Conservation (phyloP, 1,284 basidiomycete species). For the Tylopilus microsporus region DNA sequence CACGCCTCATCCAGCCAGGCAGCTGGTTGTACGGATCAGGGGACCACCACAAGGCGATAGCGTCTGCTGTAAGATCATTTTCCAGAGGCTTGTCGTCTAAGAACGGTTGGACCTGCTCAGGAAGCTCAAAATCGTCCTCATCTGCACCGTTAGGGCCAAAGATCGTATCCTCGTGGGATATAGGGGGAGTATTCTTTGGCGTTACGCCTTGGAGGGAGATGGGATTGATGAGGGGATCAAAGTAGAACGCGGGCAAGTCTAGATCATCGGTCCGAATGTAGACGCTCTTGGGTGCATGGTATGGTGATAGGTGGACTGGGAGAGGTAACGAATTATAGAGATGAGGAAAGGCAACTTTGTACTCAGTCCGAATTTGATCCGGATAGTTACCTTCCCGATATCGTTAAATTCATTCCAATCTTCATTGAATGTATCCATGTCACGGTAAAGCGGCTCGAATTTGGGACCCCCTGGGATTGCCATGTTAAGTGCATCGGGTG, state of each 20-base stretch:
- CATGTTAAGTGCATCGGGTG: constrained; percentile 96
- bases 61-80: constrained; percentile 39
- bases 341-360: constrained; percentile 99
- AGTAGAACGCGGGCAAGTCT: constrained; percentile 99
- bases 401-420: constrained; percentile 99
- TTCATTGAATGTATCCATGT: constrained; percentile 97
- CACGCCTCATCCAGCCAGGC: constrained; percentile 70
- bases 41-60: constrained; percentile 98
- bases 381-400: constrained; percentile 99
- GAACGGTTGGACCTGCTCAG: constrained; percentile 81
- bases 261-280: constrained; percentile 99
- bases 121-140: constrained; percentile 85
- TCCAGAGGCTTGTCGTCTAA: constrained; percentile 60
- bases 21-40: constrained; percentile 90
- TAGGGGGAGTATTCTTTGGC: constrained; percentile 76
- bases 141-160: constrained; percentile 85
- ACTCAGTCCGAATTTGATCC: constrained; percentile 97
- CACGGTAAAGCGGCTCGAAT: constrained; percentile 91
- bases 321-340: constrained; percentile 98
- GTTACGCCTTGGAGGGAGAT: constrained; percentile 84
- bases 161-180: constrained; percentile 87
- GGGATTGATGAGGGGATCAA: constrained; percentile 96
- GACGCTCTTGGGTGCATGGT: constrained; percentile 94
- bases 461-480: constrained; percentile 98
- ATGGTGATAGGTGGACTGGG: constrained; percentile 86